Percentiles rank a stretch among this genome's conserved stretches.
phyloP scores from a whole-genome alignment of 257 asterid species.

The Thymus mandschuricus region DNA sequence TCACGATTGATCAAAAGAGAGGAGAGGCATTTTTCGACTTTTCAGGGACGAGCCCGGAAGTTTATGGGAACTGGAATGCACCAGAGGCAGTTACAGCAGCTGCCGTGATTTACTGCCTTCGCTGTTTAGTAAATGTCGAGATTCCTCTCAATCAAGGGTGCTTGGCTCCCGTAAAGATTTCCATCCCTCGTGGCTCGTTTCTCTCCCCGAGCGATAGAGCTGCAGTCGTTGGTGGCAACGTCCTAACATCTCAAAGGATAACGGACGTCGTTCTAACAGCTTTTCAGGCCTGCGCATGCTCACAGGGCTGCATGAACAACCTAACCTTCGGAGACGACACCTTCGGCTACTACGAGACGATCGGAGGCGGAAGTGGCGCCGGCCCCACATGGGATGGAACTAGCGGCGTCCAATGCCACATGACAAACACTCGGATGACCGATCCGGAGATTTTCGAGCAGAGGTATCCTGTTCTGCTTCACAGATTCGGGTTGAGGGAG shows the following conservation, averaged over 20 bases:
- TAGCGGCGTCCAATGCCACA: conserved; percentile 97
- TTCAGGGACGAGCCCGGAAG: conserved; percentile 94
- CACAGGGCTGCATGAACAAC: conserved; percentile 98
- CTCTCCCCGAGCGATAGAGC: conserved; percentile 93
- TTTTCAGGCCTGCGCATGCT: conserved; percentile 91
- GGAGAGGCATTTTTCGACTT: conserved; percentile 95
- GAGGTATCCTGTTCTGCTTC: conserved; percentile 86
- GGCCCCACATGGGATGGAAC: conserved; percentile 95
- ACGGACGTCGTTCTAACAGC: conserved; percentile 94
- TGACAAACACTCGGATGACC: conserved; percentile 98
- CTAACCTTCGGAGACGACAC: conserved; percentile 86
- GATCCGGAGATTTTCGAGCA: conserved; percentile 98
- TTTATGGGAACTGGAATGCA: conserved; percentile 98
- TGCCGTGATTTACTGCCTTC: conserved; percentile 90
- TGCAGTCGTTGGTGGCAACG: conserved; percentile 97
- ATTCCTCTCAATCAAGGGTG: conserved; percentile 98
- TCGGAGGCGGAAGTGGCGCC: conserved; percentile 95
- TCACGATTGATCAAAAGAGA: conserved; percentile 56
- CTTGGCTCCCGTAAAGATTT: conserved; percentile 83
- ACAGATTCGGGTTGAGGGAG: conserved; percentile 75
- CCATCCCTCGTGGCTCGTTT: conserved; percentile 79
- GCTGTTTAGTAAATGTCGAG: conserved; percentile 84
- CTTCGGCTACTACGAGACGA: conserved; percentile 92
- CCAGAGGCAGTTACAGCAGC: conserved; percentile 98
- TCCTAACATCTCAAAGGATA: conserved; percentile 87